Base-by-base conservation (phyloP, 108 stramenopile species). In the Pseudonitzschia multiseries region DNA sequence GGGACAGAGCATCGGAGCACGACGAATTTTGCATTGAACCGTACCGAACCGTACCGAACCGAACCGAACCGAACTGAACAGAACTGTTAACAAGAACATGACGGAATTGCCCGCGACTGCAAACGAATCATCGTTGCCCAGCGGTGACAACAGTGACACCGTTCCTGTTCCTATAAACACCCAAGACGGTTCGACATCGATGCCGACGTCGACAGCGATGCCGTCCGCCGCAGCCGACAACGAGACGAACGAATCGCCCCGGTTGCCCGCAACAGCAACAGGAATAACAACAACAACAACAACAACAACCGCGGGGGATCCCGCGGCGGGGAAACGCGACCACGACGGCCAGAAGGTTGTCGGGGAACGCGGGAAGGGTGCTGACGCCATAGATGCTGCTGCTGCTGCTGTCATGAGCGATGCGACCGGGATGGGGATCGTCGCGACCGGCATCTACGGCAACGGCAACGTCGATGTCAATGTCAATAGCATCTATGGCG, bases 261-360 rank as follows among this genome's bases (percentile, higher is more conserved):
- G 22, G 2, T 26, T n/a, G n/a, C n/a, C n/a, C n/a, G n/a, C n/a
- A n/a, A n/a, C n/a, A n/a, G n/a, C n/a, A n/a, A n/a, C n/a, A n/a
- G n/a, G n/a, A n/a, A n/a, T n/a, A n/a, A n/a, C n/a, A n/a, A n/a
- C n/a, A n/a, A n/a, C n/a, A n/a, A n/a, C n/a, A n/a, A n/a, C n/a
- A n/a, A n/a, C n/a, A n/a, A n/a, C n/a, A n/a, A n/a, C 54, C 54
- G 54, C 31, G 9, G 12, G 13, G 54, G 9, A 9, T 26, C 10
- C 54, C 22, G 22, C 33, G 9, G 12, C 61, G 12, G 61, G 61
- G n/a, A 62, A 62, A 42, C 61, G 61, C 36, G 61, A 40, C 31
- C 61, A 62, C 61, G 32, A 13, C 14, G 59, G 59, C 59, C 4
- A n/a, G 5, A 52, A 52, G 5, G 52, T n/a, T 17, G 17, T 17